phyloP scores from a whole-genome alignment of 2,329 filamentous ascomycete species.

The Leptographium lundbergii region DNA sequence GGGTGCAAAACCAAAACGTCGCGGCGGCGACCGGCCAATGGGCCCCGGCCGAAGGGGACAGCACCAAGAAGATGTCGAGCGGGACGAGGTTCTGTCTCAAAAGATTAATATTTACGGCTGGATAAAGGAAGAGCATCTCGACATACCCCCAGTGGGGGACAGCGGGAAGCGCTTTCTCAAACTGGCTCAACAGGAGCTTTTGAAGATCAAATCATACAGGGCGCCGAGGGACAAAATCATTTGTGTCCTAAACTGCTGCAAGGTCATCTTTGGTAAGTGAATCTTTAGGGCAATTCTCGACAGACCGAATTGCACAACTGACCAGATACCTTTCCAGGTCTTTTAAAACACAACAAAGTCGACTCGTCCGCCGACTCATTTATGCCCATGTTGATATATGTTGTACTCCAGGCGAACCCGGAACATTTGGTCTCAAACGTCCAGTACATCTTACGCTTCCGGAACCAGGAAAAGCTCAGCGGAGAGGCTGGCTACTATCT shows the following conservation, averaged over 20 bases:
- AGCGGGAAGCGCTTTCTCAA: constrained; percentile 80
- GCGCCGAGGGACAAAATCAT: constrained; percentile 98
- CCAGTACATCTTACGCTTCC: constrained; percentile 92
- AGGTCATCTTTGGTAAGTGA: constrained; percentile 82
- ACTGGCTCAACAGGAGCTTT: constrained; percentile 82
- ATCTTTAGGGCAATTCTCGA: not conserved
- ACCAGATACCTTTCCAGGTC: constrained; percentile 34
- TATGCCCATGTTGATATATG: constrained; percentile 88
- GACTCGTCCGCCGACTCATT: constrained; percentile 96
- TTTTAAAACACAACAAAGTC: constrained; percentile 80
- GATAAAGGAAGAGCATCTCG: constrained; percentile 85
- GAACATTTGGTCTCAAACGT: constrained; percentile 95
- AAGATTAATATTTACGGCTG: constrained; percentile 96
- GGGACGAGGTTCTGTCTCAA: constrained; percentile 89
- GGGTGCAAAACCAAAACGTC: constrained; percentile 54
- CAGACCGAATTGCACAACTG: too few relatives aligned
- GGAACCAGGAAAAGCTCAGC: constrained; percentile 91
- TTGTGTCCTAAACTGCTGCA: constrained; percentile 96
- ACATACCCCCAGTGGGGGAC: constrained; percentile 74
- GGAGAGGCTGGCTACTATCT: constrained; percentile 98
- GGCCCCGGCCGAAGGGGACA: constrained; percentile 83
- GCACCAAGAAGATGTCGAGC: constrained; percentile 94
- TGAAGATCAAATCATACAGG: constrained; percentile 94
- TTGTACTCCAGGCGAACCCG: constrained; percentile 86
- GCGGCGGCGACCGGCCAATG: constrained; percentile 53